These are phyloP conservation scores for Penicillium paneum DNA, from an alignment of 2,329 filamentous ascomycete species.

Conservation along the genomic window DNA sequence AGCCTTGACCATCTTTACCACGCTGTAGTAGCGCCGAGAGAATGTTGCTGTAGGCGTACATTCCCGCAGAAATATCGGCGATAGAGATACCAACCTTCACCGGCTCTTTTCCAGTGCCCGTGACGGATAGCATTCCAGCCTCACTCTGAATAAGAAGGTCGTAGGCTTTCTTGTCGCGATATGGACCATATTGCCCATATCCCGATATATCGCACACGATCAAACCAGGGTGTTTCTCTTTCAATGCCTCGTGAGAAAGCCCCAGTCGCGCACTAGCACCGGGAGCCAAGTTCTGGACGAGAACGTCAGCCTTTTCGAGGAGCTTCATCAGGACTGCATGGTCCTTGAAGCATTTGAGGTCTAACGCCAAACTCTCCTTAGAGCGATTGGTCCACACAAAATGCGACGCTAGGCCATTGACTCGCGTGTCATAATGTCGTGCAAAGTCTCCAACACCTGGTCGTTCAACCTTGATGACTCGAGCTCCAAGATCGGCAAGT, in stretches of 20 bases:
- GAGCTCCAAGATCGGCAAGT: slow-evolving; percentile 53
- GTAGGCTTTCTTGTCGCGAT: slow-evolving; percentile 55
- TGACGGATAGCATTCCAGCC: slow-evolving; percentile 52
- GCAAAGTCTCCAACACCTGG: slow-evolving; percentile 54
- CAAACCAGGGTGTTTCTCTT: slow-evolving; percentile 42
- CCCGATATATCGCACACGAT: slow-evolving; percentile 57
- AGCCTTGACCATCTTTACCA: slow-evolving; percentile 49
- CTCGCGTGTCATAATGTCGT: slow-evolving; percentile 50
- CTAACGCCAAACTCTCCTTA: slow-evolving; percentile 53
- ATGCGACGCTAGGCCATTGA: slow-evolving; percentile 51
- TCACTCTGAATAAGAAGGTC: slow-evolving; percentile 56
- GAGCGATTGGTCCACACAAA: slow-evolving; percentile 57
- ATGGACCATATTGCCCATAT: slow-evolving; percentile 52
- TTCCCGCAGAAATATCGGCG: slow-evolving; percentile 54
- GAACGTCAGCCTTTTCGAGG: slow-evolving; percentile 48
- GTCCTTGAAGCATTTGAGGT: slow-evolving; percentile 48
- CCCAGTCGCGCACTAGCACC: slow-evolving; percentile 50
- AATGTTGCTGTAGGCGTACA: slow-evolving; percentile 53
- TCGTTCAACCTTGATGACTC: slow-evolving; percentile 56
- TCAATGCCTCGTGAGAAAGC: slow-evolving; percentile 46
- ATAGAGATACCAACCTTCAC: slow-evolving; percentile 56
- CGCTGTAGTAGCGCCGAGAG: slow-evolving; percentile 51
- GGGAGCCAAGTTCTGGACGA: slow-evolving; percentile 55
- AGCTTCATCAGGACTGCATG: slow-evolving; percentile 46
- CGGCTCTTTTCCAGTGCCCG: slow-evolving; percentile 45